Evolutionary conservation across 768 basidiomycete species (phyloP).

Genomic region (Coprinopsis marcescibilis): DNA sequence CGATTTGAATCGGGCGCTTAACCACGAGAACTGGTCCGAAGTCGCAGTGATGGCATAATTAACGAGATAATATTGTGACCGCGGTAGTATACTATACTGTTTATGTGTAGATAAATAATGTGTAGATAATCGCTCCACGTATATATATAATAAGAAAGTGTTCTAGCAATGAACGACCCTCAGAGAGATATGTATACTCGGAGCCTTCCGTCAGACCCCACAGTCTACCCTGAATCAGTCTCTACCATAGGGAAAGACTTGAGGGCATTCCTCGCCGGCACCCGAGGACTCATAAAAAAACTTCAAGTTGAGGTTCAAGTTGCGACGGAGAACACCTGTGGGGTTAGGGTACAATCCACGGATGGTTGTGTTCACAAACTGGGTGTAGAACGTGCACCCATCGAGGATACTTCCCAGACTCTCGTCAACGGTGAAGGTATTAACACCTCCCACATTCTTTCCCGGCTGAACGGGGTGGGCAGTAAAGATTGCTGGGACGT

Average conservation of each 20-base stretch:
- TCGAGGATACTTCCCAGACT: conserved; percentile 9
- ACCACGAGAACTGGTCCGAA: too few species aligned
- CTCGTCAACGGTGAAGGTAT: conserved; percentile 14
- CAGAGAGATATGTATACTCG: too few species aligned
- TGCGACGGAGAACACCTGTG: conserved; percentile 9
- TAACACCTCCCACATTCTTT: conserved; percentile 10
- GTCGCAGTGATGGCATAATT: too few species aligned
- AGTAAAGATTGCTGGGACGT: background rate
- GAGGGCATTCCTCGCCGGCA: conserved; percentile 1
- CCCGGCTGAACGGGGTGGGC: conserved; percentile 14
- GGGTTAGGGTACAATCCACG: conserved; percentile 17
- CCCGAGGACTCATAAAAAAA: conserved; percentile 5
- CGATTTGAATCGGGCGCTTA: too few species aligned
- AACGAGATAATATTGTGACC: too few species aligned
- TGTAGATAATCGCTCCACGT: too few species aligned
- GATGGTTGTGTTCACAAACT: conserved; percentile 15
- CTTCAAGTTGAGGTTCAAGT: conserved; percentile 13
- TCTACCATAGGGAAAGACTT: conserved; percentile 16
- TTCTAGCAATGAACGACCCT: too few species aligned
- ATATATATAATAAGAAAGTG: too few species aligned
- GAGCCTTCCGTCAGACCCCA: too few species aligned
- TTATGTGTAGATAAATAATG: too few species aligned
- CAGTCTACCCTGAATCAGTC: too few species aligned
- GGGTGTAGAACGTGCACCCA: conserved; percentile 13
- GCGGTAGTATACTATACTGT: too few species aligned